Evolutionary conservation across 2,329 filamentous ascomycete genomes (phyloP), one percentile per base, ranked within the genome.

Genomic region (Diaporthe destruens): DNA sequence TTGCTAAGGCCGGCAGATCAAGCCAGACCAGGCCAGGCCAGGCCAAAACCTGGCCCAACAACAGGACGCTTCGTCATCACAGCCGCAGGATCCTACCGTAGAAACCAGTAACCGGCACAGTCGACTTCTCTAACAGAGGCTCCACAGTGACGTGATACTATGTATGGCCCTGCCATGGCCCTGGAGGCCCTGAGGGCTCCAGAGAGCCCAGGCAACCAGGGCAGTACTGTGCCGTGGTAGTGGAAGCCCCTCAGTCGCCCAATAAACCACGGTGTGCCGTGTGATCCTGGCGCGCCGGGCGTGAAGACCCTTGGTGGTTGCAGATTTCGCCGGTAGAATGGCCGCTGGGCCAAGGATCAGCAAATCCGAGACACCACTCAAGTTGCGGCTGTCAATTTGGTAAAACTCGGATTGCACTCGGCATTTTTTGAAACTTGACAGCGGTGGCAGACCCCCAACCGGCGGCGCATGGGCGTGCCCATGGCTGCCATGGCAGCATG

Each of bases 61-160:
- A 59, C 36, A 44, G 23, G 56, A 59, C 20, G 51, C 61, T 59
- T 54, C 55, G 71, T 72, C 71, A 61, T 72, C 47, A 53, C 14
- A n/a, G 61, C 47, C 47, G 47, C 61, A 39, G 61, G 12, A 66
- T 66, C 47, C 61, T 39, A 53, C 47, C 36, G 36, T 53, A 14
- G 51, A 23, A 53, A 53, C 47, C 47, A 66, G 18, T 36, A 66
- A 53, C 32, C 32, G 61, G 51, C 55, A 44, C 65, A 51, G 39
- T 55, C 49, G 66, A 70, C 34, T 29, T 61, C 66, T 53, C 68
- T 61, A 36, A 51, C 55, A 57, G 23, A 25, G 42, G 55, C 32
- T 18, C 44, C 66, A 59, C 55, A 55, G 71, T 72, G 71, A 72
- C 71, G 66, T 72, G 71, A 72, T 70, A n/a, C n/a, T n/a, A n/a